A percentile compares a stretch with the other conserved stretches of the same genome.
These are phyloP conservation scores for Penicillium mononematosum DNA, from an alignment of 495 filamentous ascomycete species.

Conservation along the genomic window DNA sequence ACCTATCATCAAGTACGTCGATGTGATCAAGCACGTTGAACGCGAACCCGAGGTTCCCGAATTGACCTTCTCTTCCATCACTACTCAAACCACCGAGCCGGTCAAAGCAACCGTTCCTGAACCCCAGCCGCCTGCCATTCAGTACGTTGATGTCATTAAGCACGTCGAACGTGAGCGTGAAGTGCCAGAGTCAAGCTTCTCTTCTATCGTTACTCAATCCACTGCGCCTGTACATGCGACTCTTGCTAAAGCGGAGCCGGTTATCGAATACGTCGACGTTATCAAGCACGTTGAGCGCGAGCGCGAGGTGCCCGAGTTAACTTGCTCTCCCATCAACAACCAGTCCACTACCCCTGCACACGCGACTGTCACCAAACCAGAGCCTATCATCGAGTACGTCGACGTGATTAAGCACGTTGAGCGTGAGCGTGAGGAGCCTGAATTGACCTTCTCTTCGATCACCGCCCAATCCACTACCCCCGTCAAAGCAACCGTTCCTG, in stretches of 20 bases:
- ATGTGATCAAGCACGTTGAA: conserved; percentile 12
- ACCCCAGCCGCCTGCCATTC: conserved; percentile 5
- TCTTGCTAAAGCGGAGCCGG: conserved; percentile 12
- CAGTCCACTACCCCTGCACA: conserved; percentile 25
- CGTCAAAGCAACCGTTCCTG: conserved; percentile 30
- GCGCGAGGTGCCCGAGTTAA: conserved; percentile 26
- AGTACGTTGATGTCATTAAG: conserved; percentile 12
- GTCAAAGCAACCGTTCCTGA: conserved; percentile 18
- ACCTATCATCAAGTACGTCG: conserved; percentile 9
- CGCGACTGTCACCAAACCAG: conserved; percentile 14
- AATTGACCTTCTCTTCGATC: conserved; percentile 50
- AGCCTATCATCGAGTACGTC: conserved; percentile 9
- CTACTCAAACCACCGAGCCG: conserved; percentile 24
- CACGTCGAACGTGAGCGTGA: conserved; percentile 12
- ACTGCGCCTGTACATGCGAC: not conserved
- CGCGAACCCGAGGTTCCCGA: conserved; percentile 18
- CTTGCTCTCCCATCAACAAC: conserved; percentile 26
- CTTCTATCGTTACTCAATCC: conserved; percentile 1
- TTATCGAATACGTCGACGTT: conserved; percentile 4
- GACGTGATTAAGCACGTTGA: conserved; percentile 13
- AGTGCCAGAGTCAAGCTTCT: conserved; percentile 4
- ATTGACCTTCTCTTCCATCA: conserved; percentile 29
- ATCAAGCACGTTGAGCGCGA: conserved; percentile 14
- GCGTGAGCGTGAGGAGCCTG: conserved; percentile 17
- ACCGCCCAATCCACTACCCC: conserved; percentile 52